A percentile compares a stretch with the other conserved stretches of the same genome.
Evolutionary conservation across 768 basidiomycete species (phyloP).

Genomic region (Filobasidium floriforme): DNA sequence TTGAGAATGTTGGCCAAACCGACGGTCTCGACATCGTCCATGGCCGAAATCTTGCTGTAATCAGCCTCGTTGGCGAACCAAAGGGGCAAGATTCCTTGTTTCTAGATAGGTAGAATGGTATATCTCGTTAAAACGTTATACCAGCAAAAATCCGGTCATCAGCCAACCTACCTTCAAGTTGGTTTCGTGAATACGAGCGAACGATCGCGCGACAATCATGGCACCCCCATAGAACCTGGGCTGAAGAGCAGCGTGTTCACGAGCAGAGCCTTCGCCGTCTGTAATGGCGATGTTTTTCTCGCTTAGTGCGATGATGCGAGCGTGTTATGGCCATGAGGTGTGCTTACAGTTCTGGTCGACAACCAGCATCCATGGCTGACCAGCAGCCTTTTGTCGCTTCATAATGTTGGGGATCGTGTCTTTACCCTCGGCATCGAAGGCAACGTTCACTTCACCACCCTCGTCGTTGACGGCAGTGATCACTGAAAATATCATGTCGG

Average conservation of each 20-base stretch:
- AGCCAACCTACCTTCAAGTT: constrained; percentile 70
- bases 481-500: constrained; percentile 49
- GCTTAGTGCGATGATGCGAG: neutral
- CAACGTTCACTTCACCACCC: constrained; percentile 83
- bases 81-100: constrained; percentile 95
- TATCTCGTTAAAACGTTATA: neutral
- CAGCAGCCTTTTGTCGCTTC: constrained; percentile 73
- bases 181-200: constrained; percentile 97
- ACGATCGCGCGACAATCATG: constrained; percentile 82
- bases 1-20: constrained; percentile 63
- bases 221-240: constrained; percentile 89
- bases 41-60: constrained; percentile 68
- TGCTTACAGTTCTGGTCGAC: constrained; percentile 64
- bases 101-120: constrained; percentile 50
- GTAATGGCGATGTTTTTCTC: neutral
- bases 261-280: constrained; percentile 91
- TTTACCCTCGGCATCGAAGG: constrained; percentile 62
- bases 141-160: neutral
- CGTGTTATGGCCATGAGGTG: neutral
- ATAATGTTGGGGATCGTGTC: constrained; percentile 88
- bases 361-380: constrained; percentile 83
- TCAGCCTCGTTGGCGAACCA: constrained; percentile 83
- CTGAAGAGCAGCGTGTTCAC: constrained; percentile 95
- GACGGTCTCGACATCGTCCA: constrained; percentile 71
- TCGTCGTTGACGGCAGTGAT: constrained; percentile 96